These are phyloP conservation scores for Aotearoamyces nothofagi DNA, from an alignment of 2,329 filamentous ascomycete genomes.

Conservation along the genomic window DNA sequence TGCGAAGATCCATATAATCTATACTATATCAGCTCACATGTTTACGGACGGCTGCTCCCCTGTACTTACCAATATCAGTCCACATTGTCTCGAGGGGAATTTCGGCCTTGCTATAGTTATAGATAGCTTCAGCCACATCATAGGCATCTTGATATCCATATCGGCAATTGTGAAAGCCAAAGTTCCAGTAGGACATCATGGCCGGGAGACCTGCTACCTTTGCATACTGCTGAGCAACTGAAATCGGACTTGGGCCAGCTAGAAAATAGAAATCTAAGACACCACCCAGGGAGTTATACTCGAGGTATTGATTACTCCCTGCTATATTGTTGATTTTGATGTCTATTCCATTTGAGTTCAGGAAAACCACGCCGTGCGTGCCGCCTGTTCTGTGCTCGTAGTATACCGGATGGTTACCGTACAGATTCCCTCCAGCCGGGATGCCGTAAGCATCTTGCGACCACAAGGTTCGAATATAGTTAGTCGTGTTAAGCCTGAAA, in stretches of 20 bases:
- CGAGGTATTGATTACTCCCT: constrained; percentile 58
- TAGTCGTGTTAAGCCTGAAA: constrained; percentile 36
- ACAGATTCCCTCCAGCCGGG: constrained; percentile 40
- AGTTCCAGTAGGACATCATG: constrained; percentile 50
- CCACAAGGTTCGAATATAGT: constrained; percentile 48
- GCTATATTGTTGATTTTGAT: constrained; percentile 44
- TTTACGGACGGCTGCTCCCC: constrained; percentile 38
- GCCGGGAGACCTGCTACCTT: constrained; percentile 39
- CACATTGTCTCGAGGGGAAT: constrained; percentile 55
- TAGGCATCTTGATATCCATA: constrained; percentile 44
- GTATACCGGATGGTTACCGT: constrained; percentile 49
- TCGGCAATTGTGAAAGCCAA: constrained; percentile 48
- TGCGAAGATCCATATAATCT: constrained; percentile 2
- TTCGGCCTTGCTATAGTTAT: constrained; percentile 43
- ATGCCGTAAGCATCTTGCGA: constrained; percentile 41
- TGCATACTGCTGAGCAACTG: constrained; percentile 43
- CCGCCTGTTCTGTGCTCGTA: constrained; percentile 42
- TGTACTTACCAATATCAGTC: constrained; percentile 47
- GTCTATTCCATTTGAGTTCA: constrained; percentile 67
- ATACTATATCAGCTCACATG: constrained; percentile 19
- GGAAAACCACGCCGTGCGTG: constrained; percentile 49
- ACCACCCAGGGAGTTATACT: constrained; percentile 68
- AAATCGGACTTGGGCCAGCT: constrained; percentile 39
- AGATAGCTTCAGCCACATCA: constrained; percentile 47
- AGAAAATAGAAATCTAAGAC: constrained; percentile 60